A percentile compares a stretch with the other conserved stretches of the same genome.
Evolutionary conservation across 768 basidiomycete genomes (phyloP).

Genomic region (Rhizopogon sp.): DNA sequence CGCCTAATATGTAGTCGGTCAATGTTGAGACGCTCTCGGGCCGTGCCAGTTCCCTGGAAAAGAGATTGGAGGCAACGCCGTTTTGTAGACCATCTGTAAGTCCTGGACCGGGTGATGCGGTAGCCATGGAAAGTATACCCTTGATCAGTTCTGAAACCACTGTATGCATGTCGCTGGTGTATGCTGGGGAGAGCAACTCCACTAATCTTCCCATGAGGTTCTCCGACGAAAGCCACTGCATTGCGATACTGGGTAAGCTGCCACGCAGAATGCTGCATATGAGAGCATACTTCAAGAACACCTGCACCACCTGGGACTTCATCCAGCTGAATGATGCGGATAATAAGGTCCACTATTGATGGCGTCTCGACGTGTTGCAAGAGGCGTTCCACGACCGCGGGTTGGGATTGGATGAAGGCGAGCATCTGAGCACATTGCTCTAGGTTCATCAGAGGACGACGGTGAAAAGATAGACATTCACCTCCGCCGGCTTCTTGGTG

Average conservation of each 20-base stretch:
- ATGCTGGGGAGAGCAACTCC: constrained; percentile 73
- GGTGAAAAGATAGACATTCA: constrained; percentile 34
- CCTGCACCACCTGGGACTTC: constrained; percentile 77
- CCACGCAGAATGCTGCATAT: constrained; percentile 24
- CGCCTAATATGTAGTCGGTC: constrained; percentile 69
- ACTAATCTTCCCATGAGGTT: constrained; percentile 78
- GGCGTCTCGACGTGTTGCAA: constrained; percentile 85
- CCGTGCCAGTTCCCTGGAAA: constrained; percentile 84
- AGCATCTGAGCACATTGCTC: constrained; percentile 67
- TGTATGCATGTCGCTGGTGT: constrained; percentile 72
- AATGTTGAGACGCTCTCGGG: constrained; percentile 67
- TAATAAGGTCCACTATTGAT: constrained; percentile 85
- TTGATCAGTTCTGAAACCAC: constrained; percentile 91
- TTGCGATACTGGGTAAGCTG: constrained; percentile 22
- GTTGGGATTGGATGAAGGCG: constrained; percentile 81
- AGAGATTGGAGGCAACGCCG: constrained; percentile 75
- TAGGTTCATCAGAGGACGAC: constrained; percentile 12
- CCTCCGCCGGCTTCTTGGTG: constrained; percentile 85
- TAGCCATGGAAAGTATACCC: constrained; percentile 90
- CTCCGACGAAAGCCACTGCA: constrained; percentile 85
- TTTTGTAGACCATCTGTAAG: constrained; percentile 66
- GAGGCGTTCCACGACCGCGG: constrained; percentile 75
- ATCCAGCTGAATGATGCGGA: constrained; percentile 86
- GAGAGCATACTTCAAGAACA: constrained; percentile 76
- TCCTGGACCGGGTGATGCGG: constrained; percentile 76